These are phyloP conservation scores for Poronia punctata DNA, from an alignment of 495 filamentous ascomycete genomes.

Conservation along the genomic window DNA sequence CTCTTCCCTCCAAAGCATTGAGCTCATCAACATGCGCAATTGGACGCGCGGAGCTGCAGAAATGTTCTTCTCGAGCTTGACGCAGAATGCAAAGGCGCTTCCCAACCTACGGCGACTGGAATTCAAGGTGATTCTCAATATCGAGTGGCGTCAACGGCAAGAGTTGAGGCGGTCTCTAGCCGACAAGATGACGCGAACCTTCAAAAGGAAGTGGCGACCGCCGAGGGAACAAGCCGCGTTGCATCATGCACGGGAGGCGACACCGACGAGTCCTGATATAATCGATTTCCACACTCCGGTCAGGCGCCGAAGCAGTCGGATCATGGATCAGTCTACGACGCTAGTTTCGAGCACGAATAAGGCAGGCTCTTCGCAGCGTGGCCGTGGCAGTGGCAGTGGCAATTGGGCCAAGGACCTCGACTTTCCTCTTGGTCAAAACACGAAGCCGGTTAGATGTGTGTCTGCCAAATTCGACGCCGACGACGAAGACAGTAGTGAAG, in stretches of 20 bases:
- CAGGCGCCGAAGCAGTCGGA: constrained; percentile 18
- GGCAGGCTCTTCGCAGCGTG: background rate
- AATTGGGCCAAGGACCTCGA: background rate
- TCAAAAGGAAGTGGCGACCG: constrained; percentile 48
- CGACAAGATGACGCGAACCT: constrained; percentile 53
- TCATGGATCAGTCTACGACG: constrained; percentile 14
- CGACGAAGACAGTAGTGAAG: constrained; percentile 25
- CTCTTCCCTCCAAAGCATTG: constrained; percentile 54
- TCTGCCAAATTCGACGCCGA: constrained; percentile 18
- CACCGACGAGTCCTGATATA: background rate
- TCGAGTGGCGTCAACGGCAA: constrained; percentile 71
- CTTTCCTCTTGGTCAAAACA: constrained; percentile 14
- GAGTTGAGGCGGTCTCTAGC: constrained; percentile 68
- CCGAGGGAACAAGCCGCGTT: constrained; percentile 37
- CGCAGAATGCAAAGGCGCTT: constrained; percentile 57
- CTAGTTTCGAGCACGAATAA: constrained; percentile 31
- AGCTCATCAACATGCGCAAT: constrained; percentile 67
- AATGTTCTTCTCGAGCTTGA: constrained; percentile 67
- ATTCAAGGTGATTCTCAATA: constrained; percentile 65
- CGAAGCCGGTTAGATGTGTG: constrained; percentile 11
- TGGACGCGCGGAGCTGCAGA: constrained; percentile 58
- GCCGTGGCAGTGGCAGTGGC: constrained; percentile 7
- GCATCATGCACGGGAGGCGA: constrained; percentile 16
- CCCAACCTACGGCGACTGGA: constrained; percentile 56
- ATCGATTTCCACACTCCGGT: background rate